Evolutionary conservation across 345 rosid species (phyloP).

Genomic region (Psidium guajava): DNA sequence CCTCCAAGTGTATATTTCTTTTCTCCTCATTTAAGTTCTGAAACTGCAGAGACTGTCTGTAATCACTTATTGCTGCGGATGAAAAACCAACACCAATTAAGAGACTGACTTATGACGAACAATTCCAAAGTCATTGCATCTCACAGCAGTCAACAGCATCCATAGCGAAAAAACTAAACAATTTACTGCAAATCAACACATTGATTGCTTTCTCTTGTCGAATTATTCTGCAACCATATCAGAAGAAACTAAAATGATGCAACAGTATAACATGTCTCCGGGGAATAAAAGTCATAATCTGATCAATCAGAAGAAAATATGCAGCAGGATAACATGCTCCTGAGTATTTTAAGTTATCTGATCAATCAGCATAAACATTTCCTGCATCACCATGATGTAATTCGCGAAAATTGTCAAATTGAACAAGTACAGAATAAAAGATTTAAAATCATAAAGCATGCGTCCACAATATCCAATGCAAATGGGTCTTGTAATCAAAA

Average conservation of each 20-base stretch:
- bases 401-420: not conserved
- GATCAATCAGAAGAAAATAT: not conserved
- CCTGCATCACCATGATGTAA: fast-evolving
- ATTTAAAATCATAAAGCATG: not conserved
- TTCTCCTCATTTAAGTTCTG: constrained; percentile 92
- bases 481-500: not conserved
- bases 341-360: not conserved
- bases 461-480: not conserved
- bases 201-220: not conserved
- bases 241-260: not conserved
- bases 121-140: not conserved
- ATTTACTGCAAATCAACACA: not conserved
- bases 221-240: not conserved
- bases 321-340: not conserved
- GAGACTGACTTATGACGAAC: not conserved
- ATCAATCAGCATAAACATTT: not conserved
- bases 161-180: not conserved
- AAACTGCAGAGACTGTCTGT: constrained; percentile 95
- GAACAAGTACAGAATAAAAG: not conserved
- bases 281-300: not conserved
- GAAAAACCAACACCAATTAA: not conserved
- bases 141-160: not conserved
- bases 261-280: not conserved
- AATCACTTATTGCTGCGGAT: constrained; percentile 82
- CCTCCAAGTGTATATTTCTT: constrained; percentile 90